A percentile compares a stretch with the other conserved stretches of the same genome.
Evolutionary conservation across 495 filamentous ascomycete genomes (phyloP).

Genomic region (Extremus antarcticus): DNA sequence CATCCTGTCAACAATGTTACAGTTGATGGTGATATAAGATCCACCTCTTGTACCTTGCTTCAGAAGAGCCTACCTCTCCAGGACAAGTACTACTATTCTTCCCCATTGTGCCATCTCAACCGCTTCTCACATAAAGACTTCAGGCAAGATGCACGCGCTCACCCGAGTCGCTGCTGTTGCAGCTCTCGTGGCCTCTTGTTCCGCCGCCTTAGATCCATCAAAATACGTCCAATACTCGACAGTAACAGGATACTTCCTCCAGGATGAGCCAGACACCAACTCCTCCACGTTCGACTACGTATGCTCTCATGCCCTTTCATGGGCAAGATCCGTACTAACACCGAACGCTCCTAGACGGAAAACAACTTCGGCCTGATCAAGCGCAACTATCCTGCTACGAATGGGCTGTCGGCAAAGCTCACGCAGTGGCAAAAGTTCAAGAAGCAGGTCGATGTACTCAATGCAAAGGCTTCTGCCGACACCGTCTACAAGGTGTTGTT

Average conservation of each 20-base stretch:
- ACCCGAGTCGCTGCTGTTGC: too few species aligned
- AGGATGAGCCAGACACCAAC: constrained; percentile 56
- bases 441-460: constrained; percentile 44
- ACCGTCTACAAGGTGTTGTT: constrained; percentile 59
- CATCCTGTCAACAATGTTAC: too few species aligned
- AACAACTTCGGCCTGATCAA: constrained; percentile 59
- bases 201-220: neutral
- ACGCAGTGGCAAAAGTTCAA: constrained; percentile 62
- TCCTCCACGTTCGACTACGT: constrained; percentile 57
- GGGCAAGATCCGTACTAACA: neutral
- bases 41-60: too few species aligned
- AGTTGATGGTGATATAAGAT: too few species aligned
- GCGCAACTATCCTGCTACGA: constrained; percentile 44
- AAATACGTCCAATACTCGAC: constrained; percentile 1
- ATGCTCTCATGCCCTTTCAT: constrained; percentile 10
- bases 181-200: too few species aligned
- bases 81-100: too few species aligned
- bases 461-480: constrained; percentile 36
- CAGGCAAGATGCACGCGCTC: too few species aligned
- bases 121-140: too few species aligned
- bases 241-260: constrained; percentile 52
- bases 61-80: too few species aligned
- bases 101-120: too few species aligned
- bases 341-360: constrained; percentile 34
- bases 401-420: constrained; percentile 22